Evolutionary conservation across 345 rosid genomes (phyloP).

Genomic region (Salix dunnii): DNA sequence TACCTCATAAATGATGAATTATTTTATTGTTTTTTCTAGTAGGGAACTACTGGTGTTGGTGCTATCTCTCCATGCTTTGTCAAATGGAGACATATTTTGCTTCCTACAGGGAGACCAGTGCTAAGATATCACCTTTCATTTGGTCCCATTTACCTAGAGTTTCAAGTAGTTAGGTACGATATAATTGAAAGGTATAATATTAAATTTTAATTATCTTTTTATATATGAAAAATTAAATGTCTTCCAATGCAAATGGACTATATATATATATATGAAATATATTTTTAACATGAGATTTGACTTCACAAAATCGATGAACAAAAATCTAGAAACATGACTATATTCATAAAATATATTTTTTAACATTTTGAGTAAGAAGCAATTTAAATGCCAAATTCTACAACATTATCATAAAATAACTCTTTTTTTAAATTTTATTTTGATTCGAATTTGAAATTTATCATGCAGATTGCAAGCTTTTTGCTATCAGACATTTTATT

Average conservation of each 20-base stretch:
- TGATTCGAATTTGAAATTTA: too few species aligned
- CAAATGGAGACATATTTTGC: slow-evolving; percentile 12
- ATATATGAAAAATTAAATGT: not conserved
- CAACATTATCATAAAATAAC: too few species aligned
- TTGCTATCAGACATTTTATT: too few species aligned
- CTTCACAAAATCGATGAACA: too few species aligned
- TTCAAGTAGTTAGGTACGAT: not conserved
- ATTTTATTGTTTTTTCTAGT: not conserved
- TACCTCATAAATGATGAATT: not conserved
- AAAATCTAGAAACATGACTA: too few species aligned
- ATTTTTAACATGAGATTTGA: too few species aligned
- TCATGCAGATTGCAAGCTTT: too few species aligned
- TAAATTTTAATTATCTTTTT: not conserved
- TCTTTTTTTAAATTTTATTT: too few species aligned
- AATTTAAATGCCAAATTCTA: not conserved
- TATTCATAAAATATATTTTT: too few species aligned
- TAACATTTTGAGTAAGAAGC: not conserved
- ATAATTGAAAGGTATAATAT: not conserved
- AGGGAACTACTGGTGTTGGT: not conserved
- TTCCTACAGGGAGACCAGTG: slow-evolving; percentile 6
- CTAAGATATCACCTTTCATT: not conserved
- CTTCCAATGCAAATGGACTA: not conserved
- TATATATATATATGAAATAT: not conserved
- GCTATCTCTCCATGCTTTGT: not conserved
- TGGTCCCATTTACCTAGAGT: not conserved